A percentile compares a stretch with the other conserved stretches of the same genome.
Evolutionary conservation across 2,329 filamentous ascomycete genomes (phyloP).

Genomic region (Gremmenia infestans): DNA sequence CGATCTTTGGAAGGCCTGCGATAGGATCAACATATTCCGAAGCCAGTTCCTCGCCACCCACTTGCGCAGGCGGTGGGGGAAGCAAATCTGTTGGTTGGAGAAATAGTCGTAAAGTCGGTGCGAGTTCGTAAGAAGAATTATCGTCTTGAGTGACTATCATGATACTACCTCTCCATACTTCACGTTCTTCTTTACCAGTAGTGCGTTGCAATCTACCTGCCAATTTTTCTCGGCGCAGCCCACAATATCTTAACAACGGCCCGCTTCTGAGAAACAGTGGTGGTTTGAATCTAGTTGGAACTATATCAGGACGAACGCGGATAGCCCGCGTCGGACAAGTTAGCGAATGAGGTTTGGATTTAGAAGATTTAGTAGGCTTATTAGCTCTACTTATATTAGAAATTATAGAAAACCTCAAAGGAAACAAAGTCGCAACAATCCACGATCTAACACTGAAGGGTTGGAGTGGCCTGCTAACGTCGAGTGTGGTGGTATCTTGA

Average conservation of each 20-base stretch:
- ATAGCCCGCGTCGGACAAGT: conserved; percentile 33
- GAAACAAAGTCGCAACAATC: not conserved
- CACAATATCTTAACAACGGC: conserved; percentile 83
- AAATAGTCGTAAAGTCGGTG: conserved; percentile 80
- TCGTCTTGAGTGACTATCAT: conserved; percentile 93
- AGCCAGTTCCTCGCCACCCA: conserved; percentile 61
- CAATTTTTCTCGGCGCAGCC: conserved; percentile 61
- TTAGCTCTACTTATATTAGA: not conserved
- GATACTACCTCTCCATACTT: conserved; percentile 88
- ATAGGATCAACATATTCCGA: conserved; percentile 86
- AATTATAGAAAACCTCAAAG: not conserved
- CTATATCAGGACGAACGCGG: conserved; percentile 31
- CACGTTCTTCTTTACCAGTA: conserved; percentile 48
- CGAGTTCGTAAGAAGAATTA: conserved; percentile 74
- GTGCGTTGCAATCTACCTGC: conserved; percentile 34
- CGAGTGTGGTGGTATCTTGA: no score
- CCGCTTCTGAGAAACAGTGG: conserved; percentile 83
- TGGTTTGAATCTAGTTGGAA: conserved; percentile 72
- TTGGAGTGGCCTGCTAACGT: no score
- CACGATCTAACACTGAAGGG: no score
- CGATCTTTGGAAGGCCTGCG: conserved; percentile 80
- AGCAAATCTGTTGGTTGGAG: conserved; percentile 79
- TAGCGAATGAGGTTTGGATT: conserved; percentile 27
- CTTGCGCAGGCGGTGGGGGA: conserved; percentile 67
- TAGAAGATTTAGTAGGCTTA: not conserved